phyloP scores from a whole-genome alignment of 1,284 basidiomycete genomes.

The Paramarasmius palmivorus region DNA sequence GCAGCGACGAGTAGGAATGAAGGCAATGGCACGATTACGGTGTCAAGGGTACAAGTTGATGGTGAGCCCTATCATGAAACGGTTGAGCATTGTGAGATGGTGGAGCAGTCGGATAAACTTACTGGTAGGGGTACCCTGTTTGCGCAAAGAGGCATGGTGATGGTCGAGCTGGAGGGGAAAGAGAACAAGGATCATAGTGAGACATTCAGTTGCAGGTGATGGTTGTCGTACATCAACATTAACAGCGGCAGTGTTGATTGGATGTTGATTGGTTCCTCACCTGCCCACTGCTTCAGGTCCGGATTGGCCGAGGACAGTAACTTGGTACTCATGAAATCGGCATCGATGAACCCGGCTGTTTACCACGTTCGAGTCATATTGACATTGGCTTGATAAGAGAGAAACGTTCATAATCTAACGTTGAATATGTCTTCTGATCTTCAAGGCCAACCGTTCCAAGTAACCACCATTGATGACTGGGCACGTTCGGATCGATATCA shows the following conservation, averaged over 20 bases:
- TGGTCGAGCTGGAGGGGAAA: not conserved
- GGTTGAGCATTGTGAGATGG: not conserved
- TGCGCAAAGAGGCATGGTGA: slow-evolving; percentile 14
- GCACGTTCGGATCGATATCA: slow-evolving; percentile 47
- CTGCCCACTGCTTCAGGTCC: too few species aligned
- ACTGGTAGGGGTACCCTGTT: slow-evolving; percentile 8
- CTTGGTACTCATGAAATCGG: too few species aligned
- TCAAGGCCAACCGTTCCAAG: slow-evolving; percentile 4
- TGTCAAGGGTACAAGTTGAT: slow-evolving; percentile 28
- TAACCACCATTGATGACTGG: slow-evolving; percentile 40
- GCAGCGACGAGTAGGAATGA: slow-evolving; percentile 23
- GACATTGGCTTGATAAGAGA: too few species aligned
- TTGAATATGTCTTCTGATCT: not conserved
- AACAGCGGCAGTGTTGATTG: too few species aligned
- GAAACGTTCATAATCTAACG: too few species aligned
- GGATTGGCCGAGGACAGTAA: too few species aligned
- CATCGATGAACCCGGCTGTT: too few species aligned
- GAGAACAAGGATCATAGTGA: not conserved
- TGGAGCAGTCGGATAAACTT: not conserved
- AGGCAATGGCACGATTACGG: slow-evolving; percentile 25
- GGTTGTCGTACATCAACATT: too few species aligned
- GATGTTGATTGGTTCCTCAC: too few species aligned
- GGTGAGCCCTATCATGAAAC: slow-evolving; percentile 25
- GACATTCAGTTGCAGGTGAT: too few species aligned
- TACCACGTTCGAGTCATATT: too few species aligned